phyloP scores from a whole-genome alignment of 148 eudicot genomes.

The Pouteria glomerata region DNA sequence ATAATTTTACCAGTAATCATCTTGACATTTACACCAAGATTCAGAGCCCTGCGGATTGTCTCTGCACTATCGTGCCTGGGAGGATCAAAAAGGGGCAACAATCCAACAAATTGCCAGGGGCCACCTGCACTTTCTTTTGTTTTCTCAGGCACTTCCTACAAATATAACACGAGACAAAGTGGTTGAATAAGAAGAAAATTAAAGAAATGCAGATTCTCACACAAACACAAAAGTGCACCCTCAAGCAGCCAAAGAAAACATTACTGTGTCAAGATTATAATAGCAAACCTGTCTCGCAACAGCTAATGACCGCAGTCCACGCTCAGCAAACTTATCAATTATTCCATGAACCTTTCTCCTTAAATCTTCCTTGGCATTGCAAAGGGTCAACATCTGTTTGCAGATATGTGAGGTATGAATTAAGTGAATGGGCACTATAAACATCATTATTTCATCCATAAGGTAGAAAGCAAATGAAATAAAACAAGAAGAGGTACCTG shows the following conservation, averaged over 20 bases:
- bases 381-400: conserved; percentile 70
- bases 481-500: conserved; percentile 35
- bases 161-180: neutral
- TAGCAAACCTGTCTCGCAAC: conserved; percentile 74
- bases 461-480: neutral
- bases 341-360: conserved; percentile 70
- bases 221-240: neutral
- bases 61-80: conserved; percentile 96
- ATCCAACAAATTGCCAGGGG: conserved; percentile 89
- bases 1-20: conserved; percentile 73
- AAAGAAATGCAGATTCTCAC: neutral
- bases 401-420: conserved; percentile 1
- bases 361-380: conserved; percentile 79
- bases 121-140: conserved; percentile 70
- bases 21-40: conserved; percentile 93
- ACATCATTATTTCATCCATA: neutral
- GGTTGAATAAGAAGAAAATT: neutral
- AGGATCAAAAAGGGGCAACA: conserved; percentile 88
- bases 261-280: neutral
- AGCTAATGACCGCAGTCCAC: conserved; percentile 87
- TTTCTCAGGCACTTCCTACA: conserved; percentile 80
- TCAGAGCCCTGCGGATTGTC: conserved; percentile 83
- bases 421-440: neutral
- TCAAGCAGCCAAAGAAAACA: neutral
- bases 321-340: conserved; percentile 88